Percentiles rank a stretch among this genome's conserved stretches.
These are phyloP conservation scores for Quercus glauca DNA, from an alignment of 306 rosid genomes.

Conservation along the genomic window DNA sequence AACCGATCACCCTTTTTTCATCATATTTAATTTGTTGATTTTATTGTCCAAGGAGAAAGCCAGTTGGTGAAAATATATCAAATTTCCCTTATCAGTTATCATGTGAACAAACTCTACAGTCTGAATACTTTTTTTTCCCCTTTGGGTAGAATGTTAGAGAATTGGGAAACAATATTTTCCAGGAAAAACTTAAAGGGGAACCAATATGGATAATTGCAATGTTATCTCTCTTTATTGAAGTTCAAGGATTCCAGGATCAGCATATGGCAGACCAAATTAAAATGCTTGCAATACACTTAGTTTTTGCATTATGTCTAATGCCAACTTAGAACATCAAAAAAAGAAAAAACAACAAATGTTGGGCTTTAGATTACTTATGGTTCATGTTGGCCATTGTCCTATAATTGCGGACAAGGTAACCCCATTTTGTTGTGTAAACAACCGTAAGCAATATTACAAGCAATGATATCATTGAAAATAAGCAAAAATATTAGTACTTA, in stretches of 20 bases:
- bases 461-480: background rate
- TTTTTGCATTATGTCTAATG: conserved; percentile 10
- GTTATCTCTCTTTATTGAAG: background rate
- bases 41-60: too few relatives aligned
- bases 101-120: too few relatives aligned
- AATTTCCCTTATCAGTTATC: too few relatives aligned
- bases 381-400: conserved; percentile 9
- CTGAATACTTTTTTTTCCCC: too few relatives aligned
- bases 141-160: background rate
- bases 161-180: background rate
- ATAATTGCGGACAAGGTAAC: conserved; percentile 17
- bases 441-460: conserved; percentile 8
- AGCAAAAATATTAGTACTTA: background rate
- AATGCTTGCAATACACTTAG: conserved; percentile 16
- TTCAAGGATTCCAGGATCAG: background rate
- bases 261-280: conserved; percentile 15
- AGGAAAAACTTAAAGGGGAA: background rate
- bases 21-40: too few relatives aligned
- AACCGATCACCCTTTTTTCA: too few relatives aligned
- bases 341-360: conserved; percentile 12
- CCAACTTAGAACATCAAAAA: background rate
- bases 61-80: too few relatives aligned
- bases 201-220: background rate
- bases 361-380: background rate
- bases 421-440: conserved; percentile 12